These are phyloP conservation scores for Botrytis porri DNA, from an alignment of 2,329 filamentous ascomycete species.

Conservation along the genomic window DNA sequence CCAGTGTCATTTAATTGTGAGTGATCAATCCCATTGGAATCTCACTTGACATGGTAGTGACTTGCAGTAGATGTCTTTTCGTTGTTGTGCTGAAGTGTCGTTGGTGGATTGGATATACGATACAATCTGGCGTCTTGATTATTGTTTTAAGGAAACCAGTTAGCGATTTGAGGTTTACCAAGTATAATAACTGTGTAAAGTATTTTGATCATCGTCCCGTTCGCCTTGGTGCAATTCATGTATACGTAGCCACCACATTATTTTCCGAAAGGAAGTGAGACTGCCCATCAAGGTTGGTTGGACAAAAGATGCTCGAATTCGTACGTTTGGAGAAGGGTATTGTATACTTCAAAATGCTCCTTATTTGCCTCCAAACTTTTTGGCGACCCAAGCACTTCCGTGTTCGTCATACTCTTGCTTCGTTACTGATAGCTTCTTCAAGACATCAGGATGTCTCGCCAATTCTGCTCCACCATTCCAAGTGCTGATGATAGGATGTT, in stretches of 20 bases:
- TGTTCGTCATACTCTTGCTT: slow-evolving; percentile 88
- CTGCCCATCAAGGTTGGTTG: background rate
- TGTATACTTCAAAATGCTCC: background rate
- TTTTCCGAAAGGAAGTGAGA: background rate
- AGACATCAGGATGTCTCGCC: slow-evolving; percentile 61
- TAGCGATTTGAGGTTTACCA: background rate
- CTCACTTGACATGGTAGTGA: background rate
- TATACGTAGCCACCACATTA: background rate
- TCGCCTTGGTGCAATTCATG: background rate
- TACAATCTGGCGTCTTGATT: background rate
- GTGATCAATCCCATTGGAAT: background rate
- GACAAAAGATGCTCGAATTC: background rate
- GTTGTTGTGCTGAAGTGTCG: background rate
- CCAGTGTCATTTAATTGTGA: background rate
- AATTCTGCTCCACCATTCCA: slow-evolving; percentile 84
- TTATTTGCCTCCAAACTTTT: slow-evolving; percentile 58
- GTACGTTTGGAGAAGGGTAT: background rate
- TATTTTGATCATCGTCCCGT: background rate
- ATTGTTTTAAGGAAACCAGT: background rate
- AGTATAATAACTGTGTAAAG: background rate
- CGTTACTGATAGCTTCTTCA: slow-evolving; percentile 71
- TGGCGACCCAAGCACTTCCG: slow-evolving; percentile 70
- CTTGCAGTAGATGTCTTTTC: background rate
- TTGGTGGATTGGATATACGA: background rate
- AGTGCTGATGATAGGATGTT: slow-evolving; percentile 73